Percentiles rank a stretch among this genome's conserved stretches.
Conservation (phyloP, 306 rosid genomes). For the Corylus avellana region DNA sequence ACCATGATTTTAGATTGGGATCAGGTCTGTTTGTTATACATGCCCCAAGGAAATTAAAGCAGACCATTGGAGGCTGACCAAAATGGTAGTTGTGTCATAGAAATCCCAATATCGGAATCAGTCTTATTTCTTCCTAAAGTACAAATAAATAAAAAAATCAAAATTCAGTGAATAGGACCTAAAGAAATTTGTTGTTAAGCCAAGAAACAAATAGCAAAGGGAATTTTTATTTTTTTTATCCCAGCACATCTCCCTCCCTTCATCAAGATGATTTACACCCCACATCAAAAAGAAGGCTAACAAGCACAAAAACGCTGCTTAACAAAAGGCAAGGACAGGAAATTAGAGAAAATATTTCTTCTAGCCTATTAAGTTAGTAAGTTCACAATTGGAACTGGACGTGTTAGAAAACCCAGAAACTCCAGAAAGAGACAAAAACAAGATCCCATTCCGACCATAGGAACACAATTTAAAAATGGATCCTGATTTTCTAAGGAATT, state of each 20-base stretch:
- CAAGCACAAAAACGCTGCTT: neutral
- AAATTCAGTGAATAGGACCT: neutral
- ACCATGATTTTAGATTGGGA: neutral
- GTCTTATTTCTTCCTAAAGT: neutral
- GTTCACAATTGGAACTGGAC: neutral
- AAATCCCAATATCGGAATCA: neutral
- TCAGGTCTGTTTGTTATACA: neutral
- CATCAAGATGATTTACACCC: neutral
- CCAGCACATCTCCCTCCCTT: neutral
- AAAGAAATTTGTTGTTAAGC: neutral
- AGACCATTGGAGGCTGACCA: neutral
- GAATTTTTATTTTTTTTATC: too few relatives aligned
- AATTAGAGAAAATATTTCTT: neutral
- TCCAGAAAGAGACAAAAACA: neutral
- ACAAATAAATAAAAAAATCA: too few relatives aligned
- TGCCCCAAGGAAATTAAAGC: neutral
- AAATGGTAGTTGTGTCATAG: neutral
- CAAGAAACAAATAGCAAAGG: too few relatives aligned
- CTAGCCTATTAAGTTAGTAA: neutral
- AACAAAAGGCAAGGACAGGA: neutral
- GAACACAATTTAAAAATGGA: neutral
- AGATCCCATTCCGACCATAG: neutral
- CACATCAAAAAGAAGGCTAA: neutral
- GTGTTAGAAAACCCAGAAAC: neutral
- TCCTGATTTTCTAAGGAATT: neutral